Conservation (phyloP, 768 basidiomycete genomes). For the Chiua virens region DNA sequence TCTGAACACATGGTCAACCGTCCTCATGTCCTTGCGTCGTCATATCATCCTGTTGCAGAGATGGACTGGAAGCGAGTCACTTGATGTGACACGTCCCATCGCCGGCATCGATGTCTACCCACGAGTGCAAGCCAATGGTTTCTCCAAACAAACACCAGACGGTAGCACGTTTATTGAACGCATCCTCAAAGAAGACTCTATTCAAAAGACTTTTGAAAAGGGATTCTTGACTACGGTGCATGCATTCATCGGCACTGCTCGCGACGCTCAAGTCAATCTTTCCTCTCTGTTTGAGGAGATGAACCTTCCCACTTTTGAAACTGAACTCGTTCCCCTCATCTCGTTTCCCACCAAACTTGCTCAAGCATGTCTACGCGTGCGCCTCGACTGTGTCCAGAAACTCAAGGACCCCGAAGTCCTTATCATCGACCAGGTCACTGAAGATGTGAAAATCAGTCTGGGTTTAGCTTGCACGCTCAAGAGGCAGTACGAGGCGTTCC, state of each 20-base stretch:
- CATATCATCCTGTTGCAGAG: constrained; percentile 79
- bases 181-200: constrained; percentile 92
- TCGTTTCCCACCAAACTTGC: constrained; percentile 96
- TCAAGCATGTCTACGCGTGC: constrained; percentile 86
- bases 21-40: constrained; percentile 79
- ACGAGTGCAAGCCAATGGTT: constrained; percentile 31
- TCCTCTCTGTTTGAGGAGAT: constrained; percentile 76
- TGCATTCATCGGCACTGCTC: constrained; percentile 79
- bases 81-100: constrained; percentile 84
- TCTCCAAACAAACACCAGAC: constrained; percentile 51
- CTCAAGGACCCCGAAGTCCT: constrained; percentile 85
- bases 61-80: constrained; percentile 92
- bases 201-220: constrained; percentile 92
- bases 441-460: constrained; percentile 88
- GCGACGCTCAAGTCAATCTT: constrained; percentile 82
- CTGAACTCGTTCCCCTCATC: constrained; percentile 86
- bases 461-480: constrained; percentile 94
- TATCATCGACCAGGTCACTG: constrained; percentile 92
- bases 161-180: constrained; percentile 91
- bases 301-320: constrained; percentile 89
- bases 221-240: constrained; percentile 87
- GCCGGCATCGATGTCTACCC: constrained; percentile 55
- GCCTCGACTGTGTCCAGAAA: constrained; percentile 85
- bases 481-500: constrained; percentile 89
- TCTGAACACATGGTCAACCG: constrained; percentile 89